Conservation (phyloP, 768 basidiomycete genomes). For the Cystofilobasidium bisporidii region DNA sequence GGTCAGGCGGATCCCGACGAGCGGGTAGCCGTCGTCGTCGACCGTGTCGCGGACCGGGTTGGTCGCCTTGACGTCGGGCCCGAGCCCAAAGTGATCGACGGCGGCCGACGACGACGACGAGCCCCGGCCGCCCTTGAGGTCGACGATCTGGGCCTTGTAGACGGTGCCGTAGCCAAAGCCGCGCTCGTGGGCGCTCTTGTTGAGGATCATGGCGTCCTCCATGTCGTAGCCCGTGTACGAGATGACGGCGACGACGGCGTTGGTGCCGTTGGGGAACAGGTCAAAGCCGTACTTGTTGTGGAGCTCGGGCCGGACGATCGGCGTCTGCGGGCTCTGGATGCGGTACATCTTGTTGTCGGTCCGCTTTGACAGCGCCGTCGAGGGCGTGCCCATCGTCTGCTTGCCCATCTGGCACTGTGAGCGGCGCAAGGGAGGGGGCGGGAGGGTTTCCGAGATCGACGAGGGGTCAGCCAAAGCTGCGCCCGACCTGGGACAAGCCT, state of each 20-base stretch:
- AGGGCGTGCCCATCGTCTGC: constrained; percentile 98
- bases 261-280: constrained; percentile 94
- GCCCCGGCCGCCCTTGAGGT: constrained; percentile 70
- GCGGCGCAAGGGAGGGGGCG: neutral
- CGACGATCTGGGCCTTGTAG: constrained; percentile 87
- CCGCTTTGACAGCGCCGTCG: constrained; percentile 77
- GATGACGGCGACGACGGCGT: constrained; percentile 98
- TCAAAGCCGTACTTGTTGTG: constrained; percentile 98
- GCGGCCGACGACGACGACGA: constrained; percentile 51
- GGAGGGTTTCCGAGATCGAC: no score
- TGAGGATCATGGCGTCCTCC: constrained; percentile 99
- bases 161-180: constrained; percentile 95
- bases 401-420: constrained; percentile 75
- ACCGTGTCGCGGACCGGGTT: constrained; percentile 49
- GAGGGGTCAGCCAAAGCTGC: no score
- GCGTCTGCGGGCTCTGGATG: constrained; percentile 87
- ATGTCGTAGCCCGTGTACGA: constrained; percentile 99
- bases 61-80: constrained; percentile 52
- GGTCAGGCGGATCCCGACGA: constrained; percentile 57
- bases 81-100: constrained; percentile 82
- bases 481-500: no score
- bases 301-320: constrained; percentile 79
- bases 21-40: constrained; percentile 76
- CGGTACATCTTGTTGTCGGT: constrained; percentile 99
- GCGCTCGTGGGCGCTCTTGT: constrained; percentile 96